These are phyloP conservation scores for Carallia brachiata DNA, from an alignment of 345 rosid genomes.

Conservation along the genomic window DNA sequence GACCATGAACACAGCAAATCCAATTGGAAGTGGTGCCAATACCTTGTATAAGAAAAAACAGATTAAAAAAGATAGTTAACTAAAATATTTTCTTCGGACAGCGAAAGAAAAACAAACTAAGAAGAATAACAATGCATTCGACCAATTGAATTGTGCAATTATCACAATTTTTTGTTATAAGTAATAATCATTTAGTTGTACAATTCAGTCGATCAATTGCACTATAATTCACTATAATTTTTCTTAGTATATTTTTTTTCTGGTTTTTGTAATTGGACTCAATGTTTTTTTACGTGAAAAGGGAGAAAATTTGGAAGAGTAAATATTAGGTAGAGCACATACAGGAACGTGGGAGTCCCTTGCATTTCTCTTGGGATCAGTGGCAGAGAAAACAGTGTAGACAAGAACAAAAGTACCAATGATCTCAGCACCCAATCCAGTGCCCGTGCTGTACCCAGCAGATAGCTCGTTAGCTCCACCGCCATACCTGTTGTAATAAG, in stretches of 20 bases:
- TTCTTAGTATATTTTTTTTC: too few species aligned
- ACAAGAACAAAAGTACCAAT: slow-evolving; percentile 49
- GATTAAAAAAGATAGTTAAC: background rate
- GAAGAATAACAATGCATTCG: too few species aligned
- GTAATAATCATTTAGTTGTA: too few species aligned
- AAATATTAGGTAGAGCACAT: background rate
- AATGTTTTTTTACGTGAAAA: background rate
- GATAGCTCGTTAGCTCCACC: slow-evolving; percentile 43
- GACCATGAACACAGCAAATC: slow-evolving; percentile 50
- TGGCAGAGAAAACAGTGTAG: slow-evolving; percentile 48
- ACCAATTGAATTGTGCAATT: too few species aligned
- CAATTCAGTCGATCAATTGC: too few species aligned
- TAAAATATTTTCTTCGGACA: background rate
- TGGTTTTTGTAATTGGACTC: too few species aligned
- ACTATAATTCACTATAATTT: too few species aligned
- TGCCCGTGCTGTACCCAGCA: slow-evolving; percentile 39
- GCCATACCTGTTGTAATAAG: slow-evolving; percentile 31
- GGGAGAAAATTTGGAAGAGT: background rate
- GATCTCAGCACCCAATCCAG: slow-evolving; percentile 47
- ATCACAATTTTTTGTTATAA: too few species aligned
- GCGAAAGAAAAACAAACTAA: too few species aligned
- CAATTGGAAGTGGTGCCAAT: slow-evolving; percentile 46
- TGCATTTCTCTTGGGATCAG: slow-evolving; percentile 48
- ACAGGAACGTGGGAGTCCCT: slow-evolving; percentile 52
- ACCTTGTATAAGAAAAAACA: slow-evolving; percentile 19